A percentile compares a stretch with the other conserved stretches of the same genome.
phyloP scores from a whole-genome alignment of 2,329 filamentous ascomycete genomes.

The Aspergillus sp. region DNA sequence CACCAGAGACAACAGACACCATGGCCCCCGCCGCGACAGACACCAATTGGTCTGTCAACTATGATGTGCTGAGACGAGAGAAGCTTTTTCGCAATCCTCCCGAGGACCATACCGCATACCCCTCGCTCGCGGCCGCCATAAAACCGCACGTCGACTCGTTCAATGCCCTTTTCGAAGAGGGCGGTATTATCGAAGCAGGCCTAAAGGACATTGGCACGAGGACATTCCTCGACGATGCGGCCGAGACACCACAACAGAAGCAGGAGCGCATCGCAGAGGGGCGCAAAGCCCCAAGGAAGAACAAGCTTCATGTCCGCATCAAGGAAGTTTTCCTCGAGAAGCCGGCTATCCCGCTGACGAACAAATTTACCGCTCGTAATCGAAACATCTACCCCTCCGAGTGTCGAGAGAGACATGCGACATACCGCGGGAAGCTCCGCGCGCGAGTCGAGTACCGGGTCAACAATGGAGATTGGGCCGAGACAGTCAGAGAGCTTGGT shows the following conservation, averaged over 20 bases:
- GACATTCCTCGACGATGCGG: conserved; percentile 80
- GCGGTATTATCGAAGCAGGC: conserved; percentile 74
- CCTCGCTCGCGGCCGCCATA: conserved; percentile 81
- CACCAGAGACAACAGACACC: conserved; percentile 21
- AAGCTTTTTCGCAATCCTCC: conserved; percentile 88
- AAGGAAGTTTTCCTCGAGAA: conserved; percentile 84
- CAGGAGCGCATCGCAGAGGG: conserved; percentile 56
- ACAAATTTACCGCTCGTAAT: conserved; percentile 79
- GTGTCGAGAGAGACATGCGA: conserved; percentile 89
- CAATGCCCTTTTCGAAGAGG: conserved; percentile 80
- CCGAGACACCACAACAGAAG: conserved; percentile 46
- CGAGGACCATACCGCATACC: conserved; percentile 84
- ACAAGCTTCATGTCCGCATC: conserved; percentile 76
- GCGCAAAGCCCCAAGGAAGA: conserved; percentile 62
- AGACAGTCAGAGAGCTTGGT: conserved; percentile 83
- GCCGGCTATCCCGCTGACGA: conserved; percentile 75
- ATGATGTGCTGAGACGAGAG: conserved; percentile 83
- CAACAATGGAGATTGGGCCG: conserved; percentile 83
- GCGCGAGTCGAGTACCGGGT: conserved; percentile 83
- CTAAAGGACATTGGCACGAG: conserved; percentile 89
- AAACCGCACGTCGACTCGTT: conserved; percentile 94
- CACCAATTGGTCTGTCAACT: conserved; percentile 82
- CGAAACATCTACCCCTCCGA: conserved; percentile 89
- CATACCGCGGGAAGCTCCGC: conserved; percentile 85
- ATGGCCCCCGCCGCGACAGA: conserved; percentile 64